Evolutionary conservation across 2,329 filamentous ascomycete species (phyloP), one percentile per base, ranked within the genome.

Genomic region (Colletotrichum gloeosporioides): DNA sequence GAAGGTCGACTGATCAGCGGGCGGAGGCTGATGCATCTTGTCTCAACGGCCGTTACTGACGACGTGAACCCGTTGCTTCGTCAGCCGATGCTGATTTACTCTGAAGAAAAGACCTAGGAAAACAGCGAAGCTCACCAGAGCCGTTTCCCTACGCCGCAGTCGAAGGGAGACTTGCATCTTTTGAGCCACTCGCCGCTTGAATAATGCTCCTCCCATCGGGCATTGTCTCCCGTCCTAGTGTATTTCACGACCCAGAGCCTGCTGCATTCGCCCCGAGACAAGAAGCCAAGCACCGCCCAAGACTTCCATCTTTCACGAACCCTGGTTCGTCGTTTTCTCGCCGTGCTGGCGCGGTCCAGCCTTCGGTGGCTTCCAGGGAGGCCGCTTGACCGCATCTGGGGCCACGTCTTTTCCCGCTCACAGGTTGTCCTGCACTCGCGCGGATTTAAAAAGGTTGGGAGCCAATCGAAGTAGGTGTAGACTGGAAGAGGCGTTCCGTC

Each of bases 1-100:
- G 77, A 82, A 83, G 18, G 79, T 77, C 8, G 75, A 74, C 75
- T 78, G 75, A 10, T 79, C 72, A 6, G 75, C 39, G 10, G 73
- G 64, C 27, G 61, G 66, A 27, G 71, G 61, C 57, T 71, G 75
- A 22, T 71, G 53, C 75, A 77, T 77, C 8, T 44, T 71, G 18
- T 6, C 22, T 12, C 29, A 25, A 59, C 29, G n/a, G 36, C 31
- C 53, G 31, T 4, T 12, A 27, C 66, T 64, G n/a, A 34, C 57
- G 53, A 34, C 44, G 12, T 2, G 16, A 8, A 15, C 29, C n/a
- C 8, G 49, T 32, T 15, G 29, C 34, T 27, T 67, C 27, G 8
- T 61, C 15, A 15, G 13, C 18, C 71, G 8, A 8, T 29, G 4
- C 12, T 32, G 13, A 22, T 44, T 10, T 12, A 16, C 29, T 10